These are phyloP conservation scores for Daldinia caldariorum DNA, from an alignment of 495 filamentous ascomycete genomes.

Conservation along the genomic window DNA sequence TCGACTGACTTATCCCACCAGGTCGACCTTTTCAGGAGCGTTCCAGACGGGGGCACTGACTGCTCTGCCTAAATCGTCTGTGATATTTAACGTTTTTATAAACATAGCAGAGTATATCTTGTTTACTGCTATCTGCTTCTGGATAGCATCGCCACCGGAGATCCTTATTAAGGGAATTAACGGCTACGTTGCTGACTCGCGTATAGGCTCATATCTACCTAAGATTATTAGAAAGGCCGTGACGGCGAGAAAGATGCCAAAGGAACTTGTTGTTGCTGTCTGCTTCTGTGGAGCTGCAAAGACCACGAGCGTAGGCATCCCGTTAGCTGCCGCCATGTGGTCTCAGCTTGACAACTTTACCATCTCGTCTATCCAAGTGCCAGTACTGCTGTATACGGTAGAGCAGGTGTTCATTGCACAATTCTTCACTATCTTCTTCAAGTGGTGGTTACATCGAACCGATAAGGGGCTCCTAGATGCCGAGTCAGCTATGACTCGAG, in stretches of 20 bases:
- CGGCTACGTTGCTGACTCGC: constrained; percentile 37
- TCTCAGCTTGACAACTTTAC: constrained; percentile 58
- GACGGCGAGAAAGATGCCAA: constrained; percentile 53
- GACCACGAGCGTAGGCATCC: constrained; percentile 65
- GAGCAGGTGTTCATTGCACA: constrained; percentile 67
- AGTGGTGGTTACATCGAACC: constrained; percentile 55
- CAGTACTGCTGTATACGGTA: constrained; percentile 65
- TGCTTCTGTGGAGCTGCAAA: constrained; percentile 68
- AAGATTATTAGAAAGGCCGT: constrained; percentile 29
- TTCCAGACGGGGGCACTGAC: constrained; percentile 64
- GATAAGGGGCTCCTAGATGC: constrained; percentile 37
- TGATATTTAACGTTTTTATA: constrained; percentile 63
- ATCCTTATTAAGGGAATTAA: constrained; percentile 34
- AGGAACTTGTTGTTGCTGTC: constrained; percentile 62
- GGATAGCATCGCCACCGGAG: constrained; percentile 55
- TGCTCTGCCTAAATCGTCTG: constrained; percentile 55
- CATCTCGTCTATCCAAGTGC: constrained; percentile 63
- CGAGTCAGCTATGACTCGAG: constrained; percentile 32
- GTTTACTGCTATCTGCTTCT: constrained; percentile 61
- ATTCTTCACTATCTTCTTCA: constrained; percentile 63
- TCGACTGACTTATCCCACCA: constrained; percentile 31
- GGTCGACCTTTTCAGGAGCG: constrained; percentile 65
- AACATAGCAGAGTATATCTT: constrained; percentile 64
- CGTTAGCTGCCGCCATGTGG: constrained; percentile 65
- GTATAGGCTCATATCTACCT: constrained; percentile 33